Base-by-base conservation (phyloP, 129 eudicot species). In the Pseudognaphalium luteoalbum region DNA sequence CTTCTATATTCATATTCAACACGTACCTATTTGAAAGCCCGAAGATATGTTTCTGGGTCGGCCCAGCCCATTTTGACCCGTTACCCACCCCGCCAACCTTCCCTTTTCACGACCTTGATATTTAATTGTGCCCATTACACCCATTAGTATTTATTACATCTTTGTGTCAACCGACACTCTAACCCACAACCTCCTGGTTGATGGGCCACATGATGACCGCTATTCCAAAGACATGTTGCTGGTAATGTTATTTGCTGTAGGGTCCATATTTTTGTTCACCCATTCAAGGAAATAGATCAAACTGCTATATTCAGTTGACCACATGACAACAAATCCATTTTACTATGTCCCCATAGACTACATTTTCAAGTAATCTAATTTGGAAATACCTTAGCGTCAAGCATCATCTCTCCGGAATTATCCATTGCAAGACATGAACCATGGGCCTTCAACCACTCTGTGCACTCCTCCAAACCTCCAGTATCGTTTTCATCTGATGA, bases 371-470 rank as follows among this genome's bases (percentile, higher is more conserved):
- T 6, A 21, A 7, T n/a, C 12, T 39, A 22, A 62, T 28, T 30
- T 16, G 7, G 29, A 37, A 77, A 74, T 80, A 94, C 98, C 98
- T 94, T 94, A 4, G 97, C 60, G 68, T 94, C 98, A 74, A 94
- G 85, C 75, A 81, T 79, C 84, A 84, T 74, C 84, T 94, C 98
- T 47, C 87, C 97, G 22, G 88, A 78, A 72, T 69, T 84, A 47
- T 94, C 97, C 11, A 73, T 34, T 42, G 82, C 83, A 70, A 91
- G 85, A 68, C 86, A 91, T n/a, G 96, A 96, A 74, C 98, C 98
- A 84, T 94, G 98, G 75, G 98, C 97, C 77, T 91, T 91, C 72
- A 94, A 81, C 98, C 98, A 94, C 75, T 91, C 97, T 64, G 87
- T 68, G 75, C 98, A 94, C 78, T 94, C 98, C 57, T 88, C 98